These are phyloP conservation scores for Quercus lobata DNA, from an alignment of 331 rosid species.

Conservation along the genomic window DNA sequence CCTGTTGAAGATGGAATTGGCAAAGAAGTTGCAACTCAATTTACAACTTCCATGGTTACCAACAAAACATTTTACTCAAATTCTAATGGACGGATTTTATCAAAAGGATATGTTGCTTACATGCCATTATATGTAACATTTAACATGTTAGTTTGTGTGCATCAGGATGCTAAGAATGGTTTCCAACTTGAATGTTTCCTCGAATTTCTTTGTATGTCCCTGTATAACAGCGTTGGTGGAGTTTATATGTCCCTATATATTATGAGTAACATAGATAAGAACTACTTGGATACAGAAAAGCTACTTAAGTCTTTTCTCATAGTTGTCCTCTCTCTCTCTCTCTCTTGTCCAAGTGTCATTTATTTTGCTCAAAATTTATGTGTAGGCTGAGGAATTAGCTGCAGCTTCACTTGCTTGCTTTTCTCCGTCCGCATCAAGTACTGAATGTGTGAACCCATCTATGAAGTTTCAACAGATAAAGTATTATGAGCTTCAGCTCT, in stretches of 20 bases:
- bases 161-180: background rate
- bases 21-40: slow-evolving; percentile 68
- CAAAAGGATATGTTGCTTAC: slow-evolving; percentile 39
- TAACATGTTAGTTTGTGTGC: background rate
- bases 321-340: background rate
- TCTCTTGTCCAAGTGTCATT: background rate
- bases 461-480: slow-evolving; percentile 76
- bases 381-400: slow-evolving; percentile 78
- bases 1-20: slow-evolving; percentile 76
- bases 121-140: background rate
- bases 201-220: background rate
- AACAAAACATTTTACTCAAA: slow-evolving; percentile 67
- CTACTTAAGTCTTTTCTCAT: background rate
- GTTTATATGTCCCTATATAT: background rate
- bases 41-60: slow-evolving; percentile 50
- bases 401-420: slow-evolving; percentile 69
- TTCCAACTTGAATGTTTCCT: background rate
- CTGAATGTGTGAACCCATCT: slow-evolving; percentile 36
- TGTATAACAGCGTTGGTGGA: no score
- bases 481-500: slow-evolving; percentile 3
- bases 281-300: slow-evolving; percentile 36
- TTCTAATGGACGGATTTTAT: slow-evolving; percentile 91
- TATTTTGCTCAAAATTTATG: slow-evolving; percentile 11
- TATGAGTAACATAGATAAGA: background rate
- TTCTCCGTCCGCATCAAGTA: slow-evolving; percentile 35